Base-by-base conservation (phyloP, 2,329 filamentous ascomycete genomes). In the Aspergillus brunneoviolaceus region DNA sequence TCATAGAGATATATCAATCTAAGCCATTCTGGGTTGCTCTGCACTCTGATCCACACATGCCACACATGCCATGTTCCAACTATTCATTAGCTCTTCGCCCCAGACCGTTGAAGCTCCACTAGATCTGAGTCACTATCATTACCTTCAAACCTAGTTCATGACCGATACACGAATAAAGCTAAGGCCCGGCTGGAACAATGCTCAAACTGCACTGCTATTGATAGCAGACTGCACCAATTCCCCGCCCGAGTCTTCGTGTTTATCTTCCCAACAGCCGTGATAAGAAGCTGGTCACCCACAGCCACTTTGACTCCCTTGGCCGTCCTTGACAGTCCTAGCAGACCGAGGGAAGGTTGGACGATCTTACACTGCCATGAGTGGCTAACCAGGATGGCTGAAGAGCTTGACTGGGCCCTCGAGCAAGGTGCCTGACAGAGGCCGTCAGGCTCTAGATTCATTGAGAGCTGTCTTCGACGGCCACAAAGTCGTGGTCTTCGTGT, bases 271-370 rank as follows among this genome's bases (percentile, higher is more conserved):
- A 69, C 68, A 19, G 67, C 59, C 1, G 68, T 65, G 11, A 70
- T 35, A 2, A 69, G 29, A 6, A 63, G 45, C 49, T 63, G 63
- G 5, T 65, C 67, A 5, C 59, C 12, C 12, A 70, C 59, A 11
- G 62, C 67, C 21, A 68, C 60, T 54, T 68, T 69, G 5, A 72
- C 62, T 10, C 61, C 63, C 49, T 65, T 94, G 89, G 35, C 93
- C 87, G 70, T 89, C 83, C 49, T 87, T 70, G 12, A 87, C 84
- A 86, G 75, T 90, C 89, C 72, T 89, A 87, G 72, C 87, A 89
- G 4, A 89, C 76, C 0, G 87, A 87, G 3, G 84, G 3, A 45
- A 25, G 31, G 55, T 55, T 2, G 59, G 48, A 16, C 61, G 61
- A 42, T 61, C 89, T 63, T 85, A 86, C 19, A 89, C 77, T 0